Conservation (phyloP, 768 basidiomycete genomes). For the Suillus subluteus region DNA sequence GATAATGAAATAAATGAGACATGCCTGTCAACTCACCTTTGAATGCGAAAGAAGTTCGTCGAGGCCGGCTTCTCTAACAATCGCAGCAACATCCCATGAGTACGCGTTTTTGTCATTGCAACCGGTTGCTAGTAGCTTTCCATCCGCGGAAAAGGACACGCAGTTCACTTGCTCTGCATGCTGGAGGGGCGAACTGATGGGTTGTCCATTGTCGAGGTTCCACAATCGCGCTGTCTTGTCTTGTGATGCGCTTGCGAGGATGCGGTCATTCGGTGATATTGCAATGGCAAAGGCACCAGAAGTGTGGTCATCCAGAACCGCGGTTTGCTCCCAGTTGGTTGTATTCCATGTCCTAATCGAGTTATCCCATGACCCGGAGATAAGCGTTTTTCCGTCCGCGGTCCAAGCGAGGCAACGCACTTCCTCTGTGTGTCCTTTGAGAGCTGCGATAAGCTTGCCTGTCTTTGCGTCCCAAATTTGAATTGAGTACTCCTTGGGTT, state of each 20-base stretch:
- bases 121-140: too few species aligned
- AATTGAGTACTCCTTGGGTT: too few species aligned
- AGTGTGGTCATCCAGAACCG: neutral
- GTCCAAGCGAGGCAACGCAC: neutral
- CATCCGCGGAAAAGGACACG: too few species aligned
- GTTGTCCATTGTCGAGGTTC: too few species aligned
- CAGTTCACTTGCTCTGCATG: too few species aligned
- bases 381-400: neutral
- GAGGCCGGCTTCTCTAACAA: neutral
- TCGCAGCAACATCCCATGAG: neutral
- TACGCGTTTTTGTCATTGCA: neutral
- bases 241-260: too few species aligned
- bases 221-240: too few species aligned
- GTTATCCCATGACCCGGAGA: neutral
- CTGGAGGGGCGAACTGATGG: too few species aligned
- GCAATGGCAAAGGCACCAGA: accelerated
- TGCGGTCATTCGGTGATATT: neutral
- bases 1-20: neutral
- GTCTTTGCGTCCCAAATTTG: neutral
- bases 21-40: neutral
- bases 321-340: neutral
- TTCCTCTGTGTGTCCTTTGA: neutral
- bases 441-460: neutral
- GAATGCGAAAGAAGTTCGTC: neutral
- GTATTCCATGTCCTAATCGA: neutral